Evolutionary conservation across 2,329 filamentous ascomycete genomes (phyloP).

Genomic region (Orbilia oligospora): DNA sequence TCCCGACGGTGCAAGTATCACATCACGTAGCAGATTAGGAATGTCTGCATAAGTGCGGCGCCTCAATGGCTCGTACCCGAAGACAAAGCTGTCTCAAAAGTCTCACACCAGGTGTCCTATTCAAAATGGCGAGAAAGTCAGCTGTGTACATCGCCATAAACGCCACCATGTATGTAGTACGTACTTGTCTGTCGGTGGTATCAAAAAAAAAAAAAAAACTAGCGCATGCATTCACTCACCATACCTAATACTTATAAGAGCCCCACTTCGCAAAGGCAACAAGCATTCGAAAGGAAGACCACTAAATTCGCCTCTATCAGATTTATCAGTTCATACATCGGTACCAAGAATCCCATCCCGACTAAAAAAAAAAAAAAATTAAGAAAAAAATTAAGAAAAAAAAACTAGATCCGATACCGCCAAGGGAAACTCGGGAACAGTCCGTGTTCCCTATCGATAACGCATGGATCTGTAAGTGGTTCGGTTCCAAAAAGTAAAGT

Average conservation of each 20-base stretch:
- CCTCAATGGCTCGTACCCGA: slow-evolving; percentile 4
- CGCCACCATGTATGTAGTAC: slow-evolving; percentile 28
- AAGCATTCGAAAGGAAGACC: background rate
- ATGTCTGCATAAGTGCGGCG: background rate
- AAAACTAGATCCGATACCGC: slow-evolving; percentile 20
- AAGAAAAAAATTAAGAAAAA: too few species aligned
- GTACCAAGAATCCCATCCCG: slow-evolving; percentile 16
- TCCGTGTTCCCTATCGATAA: slow-evolving; percentile 49
- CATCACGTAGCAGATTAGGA: slow-evolving; percentile 2
- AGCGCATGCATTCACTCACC: slow-evolving; percentile 10
- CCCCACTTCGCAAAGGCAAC: slow-evolving; percentile 1
- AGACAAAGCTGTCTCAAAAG: slow-evolving; percentile 10
- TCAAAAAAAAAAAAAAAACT: slow-evolving; percentile 16
- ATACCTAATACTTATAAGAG: background rate
- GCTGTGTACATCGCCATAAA: slow-evolving; percentile 13
- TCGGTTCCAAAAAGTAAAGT: slow-evolving; percentile 27
- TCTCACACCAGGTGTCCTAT: slow-evolving; percentile 1
- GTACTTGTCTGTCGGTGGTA: background rate
- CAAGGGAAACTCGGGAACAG: slow-evolving; percentile 24
- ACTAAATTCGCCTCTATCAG: slow-evolving; percentile 7
- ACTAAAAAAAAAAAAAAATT: too few species aligned
- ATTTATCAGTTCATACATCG: slow-evolving; percentile 25
- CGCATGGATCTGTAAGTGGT: slow-evolving; percentile 32
- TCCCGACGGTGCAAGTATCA: slow-evolving; percentile 3
- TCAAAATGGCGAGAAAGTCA: slow-evolving; percentile 28